A percentile compares a stretch with the other conserved stretches of the same genome.
Evolutionary conservation across 2,329 filamentous ascomycete species (phyloP).

Genomic region (Zymoseptoria passerinii): DNA sequence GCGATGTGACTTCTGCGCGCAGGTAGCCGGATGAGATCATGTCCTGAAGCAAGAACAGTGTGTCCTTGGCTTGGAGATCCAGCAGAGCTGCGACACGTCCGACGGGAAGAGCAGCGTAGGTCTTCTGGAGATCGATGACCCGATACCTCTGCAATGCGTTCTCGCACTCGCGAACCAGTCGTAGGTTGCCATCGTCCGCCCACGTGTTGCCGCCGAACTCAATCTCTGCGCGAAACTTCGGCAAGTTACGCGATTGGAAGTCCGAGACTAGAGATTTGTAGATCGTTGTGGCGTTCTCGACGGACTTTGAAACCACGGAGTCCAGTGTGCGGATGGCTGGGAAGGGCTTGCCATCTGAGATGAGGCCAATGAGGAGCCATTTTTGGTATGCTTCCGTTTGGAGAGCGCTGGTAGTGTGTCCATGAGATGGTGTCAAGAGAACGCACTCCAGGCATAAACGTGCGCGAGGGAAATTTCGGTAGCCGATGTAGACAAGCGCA

Average conservation of each 20-base stretch:
- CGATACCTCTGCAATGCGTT: slow-evolving; percentile 67
- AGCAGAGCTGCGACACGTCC: slow-evolving; percentile 46
- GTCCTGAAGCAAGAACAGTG: slow-evolving; percentile 45
- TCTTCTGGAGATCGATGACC: slow-evolving; percentile 61
- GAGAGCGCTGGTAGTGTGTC: slow-evolving; percentile 46
- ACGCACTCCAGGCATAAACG: slow-evolving; percentile 40
- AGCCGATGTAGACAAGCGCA: slow-evolving; percentile 40
- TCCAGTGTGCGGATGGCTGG: slow-evolving; percentile 50
- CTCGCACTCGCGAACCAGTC: slow-evolving; percentile 62
- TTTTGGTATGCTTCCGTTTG: slow-evolving; percentile 90
- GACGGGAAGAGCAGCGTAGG: slow-evolving; percentile 59
- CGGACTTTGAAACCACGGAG: slow-evolving; percentile 46
- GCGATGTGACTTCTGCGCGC: slow-evolving; percentile 32
- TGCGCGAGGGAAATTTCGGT: slow-evolving; percentile 37
- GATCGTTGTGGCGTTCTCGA: slow-evolving; percentile 52
- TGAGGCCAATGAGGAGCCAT: slow-evolving; percentile 69
- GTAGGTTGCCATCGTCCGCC: slow-evolving; percentile 59
- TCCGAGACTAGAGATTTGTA: slow-evolving; percentile 63
- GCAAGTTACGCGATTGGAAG: slow-evolving; percentile 54
- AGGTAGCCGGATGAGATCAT: slow-evolving; percentile 46
- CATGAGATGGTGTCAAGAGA: slow-evolving; percentile 58
- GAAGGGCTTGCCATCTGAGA: slow-evolving; percentile 57
- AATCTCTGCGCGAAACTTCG: slow-evolving; percentile 56
- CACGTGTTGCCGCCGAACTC: slow-evolving; percentile 46
- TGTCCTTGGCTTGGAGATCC: slow-evolving; percentile 42